Conservation (phyloP, 176 grass and related monocot genomes). For the Tillandsia fasciculata region DNA sequence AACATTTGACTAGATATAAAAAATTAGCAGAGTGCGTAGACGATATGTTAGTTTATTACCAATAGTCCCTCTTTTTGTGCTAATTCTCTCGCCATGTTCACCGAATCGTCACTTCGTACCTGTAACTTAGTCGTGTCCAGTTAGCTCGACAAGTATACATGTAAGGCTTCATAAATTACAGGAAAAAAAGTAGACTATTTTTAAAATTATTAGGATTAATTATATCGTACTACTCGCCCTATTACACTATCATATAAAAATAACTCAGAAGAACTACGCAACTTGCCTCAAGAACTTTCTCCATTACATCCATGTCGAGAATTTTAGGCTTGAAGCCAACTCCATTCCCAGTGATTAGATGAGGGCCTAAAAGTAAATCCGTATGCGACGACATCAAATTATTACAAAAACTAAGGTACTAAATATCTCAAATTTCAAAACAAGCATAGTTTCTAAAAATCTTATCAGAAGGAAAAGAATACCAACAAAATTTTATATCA, state of each 20-base stretch:
- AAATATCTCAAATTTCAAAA: neutral
- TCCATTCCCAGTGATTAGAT: slow-evolving; percentile 89
- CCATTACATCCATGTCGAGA: slow-evolving; percentile 93
- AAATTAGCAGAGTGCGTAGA: neutral
- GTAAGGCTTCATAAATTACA: neutral
- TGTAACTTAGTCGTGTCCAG: slow-evolving; percentile 16
- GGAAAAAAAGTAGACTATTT: neutral
- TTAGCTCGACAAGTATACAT: neutral
- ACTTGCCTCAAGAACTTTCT: slow-evolving; percentile 77
- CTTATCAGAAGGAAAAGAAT: neutral
- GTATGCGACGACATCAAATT: no score
- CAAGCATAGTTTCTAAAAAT: neutral
- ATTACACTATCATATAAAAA: no score
- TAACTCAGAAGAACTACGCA: neutral
- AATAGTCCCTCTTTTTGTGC: slow-evolving; percentile 76
- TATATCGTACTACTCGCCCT: no score
- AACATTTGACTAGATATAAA: no score
- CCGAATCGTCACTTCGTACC: slow-evolving; percentile 75
- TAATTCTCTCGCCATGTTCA: slow-evolving; percentile 75
- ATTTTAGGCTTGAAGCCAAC: slow-evolving; percentile 93
- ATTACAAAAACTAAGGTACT: no score
- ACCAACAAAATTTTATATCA: neutral
- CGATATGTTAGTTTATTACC: slow-evolving; percentile 24
- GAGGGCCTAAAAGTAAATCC: slow-evolving; percentile 46
- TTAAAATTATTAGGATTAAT: neutral